Evolutionary conservation across 2,329 filamentous ascomycete species (phyloP).

Genomic region (Talaromyces sp.): DNA sequence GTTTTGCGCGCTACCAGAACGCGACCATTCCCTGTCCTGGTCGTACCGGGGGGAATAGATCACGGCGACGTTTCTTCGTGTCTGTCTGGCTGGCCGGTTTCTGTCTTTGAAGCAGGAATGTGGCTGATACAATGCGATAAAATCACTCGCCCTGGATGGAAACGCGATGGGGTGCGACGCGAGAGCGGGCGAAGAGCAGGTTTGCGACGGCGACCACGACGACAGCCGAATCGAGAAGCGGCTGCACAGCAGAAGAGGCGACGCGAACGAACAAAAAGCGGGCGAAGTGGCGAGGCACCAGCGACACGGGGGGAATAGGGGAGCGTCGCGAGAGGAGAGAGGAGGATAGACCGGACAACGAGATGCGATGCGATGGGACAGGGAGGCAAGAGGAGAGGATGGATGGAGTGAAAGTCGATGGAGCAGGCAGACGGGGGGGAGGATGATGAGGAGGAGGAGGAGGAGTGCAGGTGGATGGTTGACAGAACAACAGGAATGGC

Average conservation of each 20-base stretch:
- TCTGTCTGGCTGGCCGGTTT: background rate
- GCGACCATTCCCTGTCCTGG: background rate
- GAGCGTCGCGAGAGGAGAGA: background rate
- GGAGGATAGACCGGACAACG: background rate
- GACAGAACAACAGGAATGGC: constrained; percentile 3
- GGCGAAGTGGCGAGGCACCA: background rate
- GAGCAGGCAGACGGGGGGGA: constrained; percentile 9
- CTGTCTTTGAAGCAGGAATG: background rate
- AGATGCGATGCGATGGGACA: background rate
- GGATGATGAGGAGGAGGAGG: constrained; percentile 6
- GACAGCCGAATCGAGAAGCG: background rate
- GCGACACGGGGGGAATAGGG: background rate
- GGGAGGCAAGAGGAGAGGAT: constrained; percentile 9
- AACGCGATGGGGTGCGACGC: background rate
- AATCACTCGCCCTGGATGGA: background rate
- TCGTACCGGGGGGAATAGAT: background rate
- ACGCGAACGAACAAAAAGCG: background rate
- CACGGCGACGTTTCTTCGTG: background rate
- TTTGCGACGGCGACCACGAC: background rate
- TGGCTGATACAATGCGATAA: background rate
- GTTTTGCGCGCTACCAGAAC: background rate
- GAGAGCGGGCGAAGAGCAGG: constrained; percentile 4
- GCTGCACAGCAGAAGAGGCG: background rate
- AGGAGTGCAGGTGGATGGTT: constrained; percentile 13
- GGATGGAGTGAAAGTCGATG: constrained; percentile 6